These are phyloP conservation scores for Ophiostoma quercus DNA, from an alignment of 2,329 filamentous ascomycete genomes.

Conservation along the genomic window DNA sequence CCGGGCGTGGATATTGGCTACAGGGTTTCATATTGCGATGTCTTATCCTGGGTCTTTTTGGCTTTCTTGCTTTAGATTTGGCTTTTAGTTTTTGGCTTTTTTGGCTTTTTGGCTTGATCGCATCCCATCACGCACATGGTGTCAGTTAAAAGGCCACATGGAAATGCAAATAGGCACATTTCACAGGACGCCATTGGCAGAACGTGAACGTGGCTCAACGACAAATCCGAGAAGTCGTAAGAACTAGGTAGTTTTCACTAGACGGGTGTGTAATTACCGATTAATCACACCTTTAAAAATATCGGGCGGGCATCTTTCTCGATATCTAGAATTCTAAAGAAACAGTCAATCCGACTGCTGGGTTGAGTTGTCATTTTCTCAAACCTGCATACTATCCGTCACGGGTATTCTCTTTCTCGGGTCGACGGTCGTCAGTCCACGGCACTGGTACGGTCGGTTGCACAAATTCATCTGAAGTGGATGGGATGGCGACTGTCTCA, in stretches of 20 bases:
- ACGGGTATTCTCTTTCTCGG: not conserved
- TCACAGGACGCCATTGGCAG: not conserved
- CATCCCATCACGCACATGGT: not conserved
- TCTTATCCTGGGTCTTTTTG: not conserved
- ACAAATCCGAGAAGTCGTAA: not conserved
- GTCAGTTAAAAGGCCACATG: not conserved
- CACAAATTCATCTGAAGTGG: not conserved
- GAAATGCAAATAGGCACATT: not conserved
- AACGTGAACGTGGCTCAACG: not conserved
- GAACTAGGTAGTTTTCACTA: no score
- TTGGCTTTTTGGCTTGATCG: not conserved
- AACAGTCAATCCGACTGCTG: not conserved
- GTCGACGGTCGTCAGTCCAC: not conserved
- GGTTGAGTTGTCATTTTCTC: not conserved
- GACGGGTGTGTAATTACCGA: no score
- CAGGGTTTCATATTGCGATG: not conserved
- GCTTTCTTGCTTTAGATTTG: no score
- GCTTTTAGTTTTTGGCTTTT: not conserved
- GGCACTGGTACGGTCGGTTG: not conserved
- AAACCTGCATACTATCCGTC: not conserved
- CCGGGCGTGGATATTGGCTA: not conserved
- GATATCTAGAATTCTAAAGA: not conserved
- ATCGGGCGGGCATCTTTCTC: no score
- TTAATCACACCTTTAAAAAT: not conserved
- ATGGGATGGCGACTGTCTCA: not conserved